phyloP scores from a whole-genome alignment of 208 protist genomes.

The Leishmania lainsoni region DNA sequence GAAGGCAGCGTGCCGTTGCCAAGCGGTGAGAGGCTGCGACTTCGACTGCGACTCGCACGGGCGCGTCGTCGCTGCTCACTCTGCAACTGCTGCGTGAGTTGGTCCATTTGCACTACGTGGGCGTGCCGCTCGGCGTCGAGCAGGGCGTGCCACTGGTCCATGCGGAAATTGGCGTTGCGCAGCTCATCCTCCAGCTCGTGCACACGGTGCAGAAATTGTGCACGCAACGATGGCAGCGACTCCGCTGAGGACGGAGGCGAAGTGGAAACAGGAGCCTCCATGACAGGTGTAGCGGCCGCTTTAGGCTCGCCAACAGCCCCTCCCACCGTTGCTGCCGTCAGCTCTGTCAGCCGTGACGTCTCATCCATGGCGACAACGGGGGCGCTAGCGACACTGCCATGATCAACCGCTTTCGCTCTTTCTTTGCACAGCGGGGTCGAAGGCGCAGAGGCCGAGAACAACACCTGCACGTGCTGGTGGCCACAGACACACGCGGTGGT shows the following conservation, averaged over 20 bases:
- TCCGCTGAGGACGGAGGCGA: not conserved
- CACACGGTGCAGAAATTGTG: constrained; percentile 10
- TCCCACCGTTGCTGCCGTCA: not conserved
- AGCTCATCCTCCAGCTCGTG: constrained; percentile 34
- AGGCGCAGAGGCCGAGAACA: constrained; percentile 6
- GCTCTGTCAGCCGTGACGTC: not conserved
- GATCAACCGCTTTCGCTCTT: not conserved
- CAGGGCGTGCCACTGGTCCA: constrained; percentile 35
- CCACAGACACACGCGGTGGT: not conserved
- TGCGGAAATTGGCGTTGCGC: constrained; percentile 31
- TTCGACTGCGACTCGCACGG: constrained; percentile 14
- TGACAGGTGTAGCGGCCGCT: not conserved
- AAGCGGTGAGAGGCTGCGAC: constrained; percentile 16
- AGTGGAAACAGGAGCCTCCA: not conserved
- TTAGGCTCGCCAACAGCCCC: not conserved
- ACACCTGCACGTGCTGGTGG: not conserved
- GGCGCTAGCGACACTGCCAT: not conserved
- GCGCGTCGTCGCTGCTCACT: constrained; percentile 26
- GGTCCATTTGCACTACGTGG: constrained; percentile 33
- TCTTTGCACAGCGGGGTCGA: constrained; percentile 3
- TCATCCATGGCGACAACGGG: too few relatives aligned
- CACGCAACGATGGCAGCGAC: not conserved
- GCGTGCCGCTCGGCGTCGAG: constrained; percentile 40
- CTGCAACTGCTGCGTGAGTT: constrained; percentile 37
- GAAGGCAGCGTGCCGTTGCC: not conserved